These are phyloP conservation scores for Tetracentron sinense DNA, from an alignment of 164 flowering plant genomes.

Conservation along the genomic window DNA sequence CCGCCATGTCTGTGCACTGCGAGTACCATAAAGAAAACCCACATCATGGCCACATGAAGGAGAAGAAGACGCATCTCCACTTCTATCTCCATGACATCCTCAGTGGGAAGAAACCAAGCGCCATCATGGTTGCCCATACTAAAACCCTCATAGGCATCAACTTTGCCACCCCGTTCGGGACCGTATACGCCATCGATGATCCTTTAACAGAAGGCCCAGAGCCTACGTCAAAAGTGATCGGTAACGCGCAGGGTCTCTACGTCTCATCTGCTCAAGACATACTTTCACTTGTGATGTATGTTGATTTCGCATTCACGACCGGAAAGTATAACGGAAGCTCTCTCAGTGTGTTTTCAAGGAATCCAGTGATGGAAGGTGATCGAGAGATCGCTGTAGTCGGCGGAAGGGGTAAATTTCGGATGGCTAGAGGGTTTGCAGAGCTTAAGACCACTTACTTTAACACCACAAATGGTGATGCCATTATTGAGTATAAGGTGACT, in stretches of 20 bases:
- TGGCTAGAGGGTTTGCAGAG: conserved; percentile 35
- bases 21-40: not conserved
- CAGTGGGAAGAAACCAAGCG: conserved; percentile 41
- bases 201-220: conserved; percentile 36
- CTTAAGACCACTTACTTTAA: conserved; percentile 19
- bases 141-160: conserved; percentile 1
- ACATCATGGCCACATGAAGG: conserved; percentile 5
- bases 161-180: conserved; percentile 26
- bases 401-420: conserved; percentile 34
- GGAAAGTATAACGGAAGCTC: conserved; percentile 30
- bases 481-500: conserved; percentile 21
- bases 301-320: conserved; percentile 12
- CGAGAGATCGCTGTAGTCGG: conserved; percentile 37
- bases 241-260: conserved; percentile 41
- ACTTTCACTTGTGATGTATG: conserved; percentile 24
- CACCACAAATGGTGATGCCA: conserved; percentile 22
- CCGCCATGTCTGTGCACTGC: not conserved
- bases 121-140: conserved; percentile 28
- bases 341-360: conserved; percentile 18
- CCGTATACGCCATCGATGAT: conserved; percentile 29
- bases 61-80: conserved; percentile 42
- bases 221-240: conserved; percentile 29
- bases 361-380: not conserved
- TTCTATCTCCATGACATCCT: conserved; percentile 60
- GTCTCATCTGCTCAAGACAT: conserved; percentile 23